These are phyloP conservation scores for Hyaloperonospora arabidopsidis DNA, from an alignment of 352 stramenopile species.

Conservation along the genomic window DNA sequence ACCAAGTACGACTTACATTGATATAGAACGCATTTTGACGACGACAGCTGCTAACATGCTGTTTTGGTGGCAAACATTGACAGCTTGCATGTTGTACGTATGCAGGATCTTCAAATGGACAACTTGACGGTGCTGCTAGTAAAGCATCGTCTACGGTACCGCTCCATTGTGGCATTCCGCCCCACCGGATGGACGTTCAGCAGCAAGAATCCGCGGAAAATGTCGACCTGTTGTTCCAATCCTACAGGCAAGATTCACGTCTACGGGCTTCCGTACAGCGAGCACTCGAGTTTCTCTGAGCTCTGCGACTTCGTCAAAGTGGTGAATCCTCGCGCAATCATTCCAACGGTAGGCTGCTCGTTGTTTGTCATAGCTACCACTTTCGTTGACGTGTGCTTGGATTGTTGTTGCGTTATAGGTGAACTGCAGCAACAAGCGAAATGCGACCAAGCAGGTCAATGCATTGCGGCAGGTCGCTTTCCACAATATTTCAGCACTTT, in stretches of 20 bases:
- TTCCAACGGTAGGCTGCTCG: constrained; percentile 75
- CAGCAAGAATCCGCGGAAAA: constrained; percentile 30
- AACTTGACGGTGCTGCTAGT: constrained; percentile 55
- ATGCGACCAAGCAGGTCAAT: constrained; percentile 65
- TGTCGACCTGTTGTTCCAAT: constrained; percentile 74
- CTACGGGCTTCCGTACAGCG: constrained; percentile 94
- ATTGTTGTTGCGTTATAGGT: constrained; percentile 30
- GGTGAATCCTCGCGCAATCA: constrained; percentile 82
- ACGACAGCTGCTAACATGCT: constrained; percentile 5
- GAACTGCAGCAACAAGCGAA: constrained; percentile 57
- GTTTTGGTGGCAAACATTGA: constrained; percentile 1
- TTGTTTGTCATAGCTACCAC: background rate
- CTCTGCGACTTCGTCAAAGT: constrained; percentile 89
- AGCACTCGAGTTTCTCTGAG: constrained; percentile 94
- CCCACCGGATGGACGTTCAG: constrained; percentile 90
- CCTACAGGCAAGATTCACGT: constrained; percentile 79
- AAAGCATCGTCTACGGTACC: constrained; percentile 63
- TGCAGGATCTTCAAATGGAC: constrained; percentile 91
- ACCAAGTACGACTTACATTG: constrained; percentile 49
- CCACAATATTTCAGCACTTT: constrained; percentile 49
- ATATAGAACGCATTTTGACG: background rate
- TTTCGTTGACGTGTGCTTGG: constrained; percentile 2
- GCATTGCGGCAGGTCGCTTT: constrained; percentile 56
- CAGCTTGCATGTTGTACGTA: constrained; percentile 89
- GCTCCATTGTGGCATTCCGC: constrained; percentile 89